These are phyloP conservation scores for Dactylonectria macrodidyma DNA, from an alignment of 2,329 filamentous ascomycete genomes.

Conservation along the genomic window DNA sequence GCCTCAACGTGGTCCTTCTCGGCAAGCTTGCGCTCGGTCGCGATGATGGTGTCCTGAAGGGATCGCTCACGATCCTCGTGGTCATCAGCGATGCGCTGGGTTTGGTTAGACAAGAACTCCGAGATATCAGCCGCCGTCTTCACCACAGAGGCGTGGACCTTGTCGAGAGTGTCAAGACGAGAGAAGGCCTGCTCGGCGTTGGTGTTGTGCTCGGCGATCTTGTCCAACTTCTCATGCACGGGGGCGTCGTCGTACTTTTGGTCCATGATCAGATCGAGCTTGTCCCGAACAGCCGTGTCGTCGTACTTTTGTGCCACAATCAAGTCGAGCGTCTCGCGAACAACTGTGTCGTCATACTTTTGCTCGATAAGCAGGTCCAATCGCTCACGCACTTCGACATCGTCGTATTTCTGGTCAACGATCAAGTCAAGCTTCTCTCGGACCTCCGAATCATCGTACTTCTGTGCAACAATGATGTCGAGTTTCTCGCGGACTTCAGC, in stretches of 20 bases:
- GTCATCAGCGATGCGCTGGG: slow-evolving; percentile 80
- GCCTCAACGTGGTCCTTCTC: slow-evolving; percentile 75
- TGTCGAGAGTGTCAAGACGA: slow-evolving; percentile 86
- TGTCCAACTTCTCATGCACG: slow-evolving; percentile 58
- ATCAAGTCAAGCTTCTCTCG: slow-evolving; percentile 52
- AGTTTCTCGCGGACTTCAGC: slow-evolving; percentile 64
- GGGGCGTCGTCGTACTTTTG: slow-evolving; percentile 72
- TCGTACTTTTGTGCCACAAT: slow-evolving; percentile 71
- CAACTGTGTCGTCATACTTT: slow-evolving; percentile 47
- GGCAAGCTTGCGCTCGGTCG: slow-evolving; percentile 82
- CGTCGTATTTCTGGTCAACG: slow-evolving; percentile 51
- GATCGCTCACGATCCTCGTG: slow-evolving; percentile 85
- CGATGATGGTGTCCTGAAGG: slow-evolving; percentile 83
- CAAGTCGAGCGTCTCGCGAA: slow-evolving; percentile 47
- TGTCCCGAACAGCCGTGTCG: slow-evolving; percentile 49
- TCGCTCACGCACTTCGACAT: slow-evolving; percentile 46
- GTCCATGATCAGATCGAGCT: slow-evolving; percentile 43
- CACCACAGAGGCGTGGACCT: slow-evolving; percentile 90
- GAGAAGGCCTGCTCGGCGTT: slow-evolving; percentile 78
- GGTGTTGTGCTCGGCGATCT: slow-evolving; percentile 74
- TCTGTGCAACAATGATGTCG: slow-evolving; percentile 54
- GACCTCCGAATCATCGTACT: slow-evolving; percentile 45
- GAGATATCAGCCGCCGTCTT: slow-evolving; percentile 88
- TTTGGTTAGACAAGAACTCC: slow-evolving; percentile 84
- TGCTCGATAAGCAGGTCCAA: slow-evolving; percentile 45